A percentile compares a stretch with the other conserved stretches of the same genome.
These are phyloP conservation scores for Bidens hawaiensis DNA, from an alignment of 140 eudicot species.

Conservation along the genomic window DNA sequence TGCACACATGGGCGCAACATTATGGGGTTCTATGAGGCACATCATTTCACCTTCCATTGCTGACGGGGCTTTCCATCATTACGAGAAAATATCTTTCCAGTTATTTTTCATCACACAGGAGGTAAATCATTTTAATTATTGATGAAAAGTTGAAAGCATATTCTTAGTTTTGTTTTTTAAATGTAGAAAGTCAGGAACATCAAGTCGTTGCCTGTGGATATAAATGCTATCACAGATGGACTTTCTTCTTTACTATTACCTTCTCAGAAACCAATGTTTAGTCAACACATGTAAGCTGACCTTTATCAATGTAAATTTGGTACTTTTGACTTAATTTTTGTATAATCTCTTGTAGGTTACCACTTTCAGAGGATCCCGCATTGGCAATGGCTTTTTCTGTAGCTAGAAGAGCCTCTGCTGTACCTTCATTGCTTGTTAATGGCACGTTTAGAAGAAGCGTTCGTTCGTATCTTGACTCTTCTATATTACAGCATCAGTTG, in stretches of 20 bases:
- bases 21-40: constrained; percentile 97
- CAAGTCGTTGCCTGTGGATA: constrained; percentile 76
- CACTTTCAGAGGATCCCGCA: constrained; percentile 93
- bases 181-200: constrained; percentile 61
- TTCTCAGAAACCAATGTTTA: constrained; percentile 76
- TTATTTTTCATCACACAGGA: constrained; percentile 89
- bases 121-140: constrained; percentile 36
- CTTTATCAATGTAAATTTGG: background rate
- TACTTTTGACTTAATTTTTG: background rate
- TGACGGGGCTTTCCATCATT: constrained; percentile 91
- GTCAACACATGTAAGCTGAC: constrained; percentile 68
- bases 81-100: constrained; percentile 90
- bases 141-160: constrained; percentile 8
- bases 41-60: constrained; percentile 91
- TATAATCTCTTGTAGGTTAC: constrained; percentile 43
- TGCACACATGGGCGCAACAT: constrained; percentile 87
- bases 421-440: constrained; percentile 80
- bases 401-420: constrained; percentile 89
- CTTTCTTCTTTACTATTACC: constrained; percentile 86
- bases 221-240: constrained; percentile 61
- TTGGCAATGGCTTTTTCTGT: constrained; percentile 98
- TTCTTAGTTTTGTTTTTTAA: constrained; percentile 12
- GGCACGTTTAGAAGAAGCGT: constrained; percentile 90
- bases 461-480: constrained; percentile 83
- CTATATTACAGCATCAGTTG: constrained; percentile 93